Evolutionary conservation across 306 rosid species (phyloP).

Genomic region (Prunus mongolica): DNA sequence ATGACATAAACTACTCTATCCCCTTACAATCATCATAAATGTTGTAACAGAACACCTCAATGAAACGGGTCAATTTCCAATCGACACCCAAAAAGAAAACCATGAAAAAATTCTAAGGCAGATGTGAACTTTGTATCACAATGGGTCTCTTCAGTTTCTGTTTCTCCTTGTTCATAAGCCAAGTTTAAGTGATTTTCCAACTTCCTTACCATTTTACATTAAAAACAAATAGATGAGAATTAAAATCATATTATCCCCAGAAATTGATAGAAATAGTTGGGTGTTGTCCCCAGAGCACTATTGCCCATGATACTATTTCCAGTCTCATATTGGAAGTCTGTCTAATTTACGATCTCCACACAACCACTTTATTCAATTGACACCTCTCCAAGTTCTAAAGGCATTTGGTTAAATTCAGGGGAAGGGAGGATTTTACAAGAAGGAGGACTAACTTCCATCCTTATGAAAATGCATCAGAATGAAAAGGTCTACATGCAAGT

Average conservation of each 20-base stretch:
- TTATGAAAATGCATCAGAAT: not conserved
- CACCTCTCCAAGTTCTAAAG: not conserved
- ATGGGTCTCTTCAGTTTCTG: not conserved
- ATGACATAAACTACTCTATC: not conserved
- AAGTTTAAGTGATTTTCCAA: not conserved
- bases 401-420: not conserved
- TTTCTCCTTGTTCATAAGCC: not conserved
- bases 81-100: not conserved
- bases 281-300: not conserved
- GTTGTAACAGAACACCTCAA: not conserved
- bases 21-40: not conserved
- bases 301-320: not conserved
- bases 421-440: not conserved
- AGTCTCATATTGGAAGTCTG: not conserved
- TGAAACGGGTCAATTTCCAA: not conserved
- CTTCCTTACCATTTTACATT: not conserved
- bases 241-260: not conserved
- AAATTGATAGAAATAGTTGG: too few relatives aligned
- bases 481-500: not conserved
- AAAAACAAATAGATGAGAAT: not conserved
- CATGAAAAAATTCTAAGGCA: not conserved
- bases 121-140: not conserved
- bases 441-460: not conserved
- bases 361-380: not conserved
- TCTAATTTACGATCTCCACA: not conserved